A percentile compares a stretch with the other conserved stretches of the same genome.
These are phyloP conservation scores for Barbarea vulgaris DNA, from an alignment of 345 rosid genomes.

Conservation along the genomic window DNA sequence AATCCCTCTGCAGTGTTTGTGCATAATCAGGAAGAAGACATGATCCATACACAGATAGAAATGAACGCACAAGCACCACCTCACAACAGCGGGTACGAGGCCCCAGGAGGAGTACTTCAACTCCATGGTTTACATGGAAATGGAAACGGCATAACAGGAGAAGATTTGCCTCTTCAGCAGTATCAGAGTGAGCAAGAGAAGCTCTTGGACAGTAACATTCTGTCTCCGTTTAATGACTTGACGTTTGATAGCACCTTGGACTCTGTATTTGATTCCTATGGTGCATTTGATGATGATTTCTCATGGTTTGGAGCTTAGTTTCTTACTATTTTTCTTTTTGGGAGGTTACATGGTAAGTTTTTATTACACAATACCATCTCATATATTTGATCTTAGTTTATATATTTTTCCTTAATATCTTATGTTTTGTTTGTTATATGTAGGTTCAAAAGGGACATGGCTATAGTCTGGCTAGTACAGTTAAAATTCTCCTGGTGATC, in stretches of 20 bases:
- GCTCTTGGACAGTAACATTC: slow-evolving; percentile 57
- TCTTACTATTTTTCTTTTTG: slow-evolving; percentile 16
- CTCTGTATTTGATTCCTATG: slow-evolving; percentile 43
- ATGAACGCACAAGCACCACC: slow-evolving; percentile 38
- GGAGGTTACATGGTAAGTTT: slow-evolving; percentile 38
- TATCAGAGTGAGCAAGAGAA: slow-evolving; percentile 62
- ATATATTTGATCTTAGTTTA: neutral
- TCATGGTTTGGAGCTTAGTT: slow-evolving; percentile 41
- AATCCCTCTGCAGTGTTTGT: slow-evolving; percentile 53
- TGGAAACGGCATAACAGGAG: slow-evolving; percentile 48
- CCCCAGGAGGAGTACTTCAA: slow-evolving; percentile 42
- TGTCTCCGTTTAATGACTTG: slow-evolving; percentile 55
- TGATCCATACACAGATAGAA: slow-evolving; percentile 47
- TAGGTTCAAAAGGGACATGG: slow-evolving; percentile 39
- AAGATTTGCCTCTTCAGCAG: slow-evolving; percentile 45
- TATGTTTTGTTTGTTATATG: neutral
- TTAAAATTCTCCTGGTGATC: slow-evolving; percentile 26
- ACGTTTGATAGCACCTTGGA: slow-evolving; percentile 48
- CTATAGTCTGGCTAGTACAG: slow-evolving; percentile 35
- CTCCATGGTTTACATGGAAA: slow-evolving; percentile 40
- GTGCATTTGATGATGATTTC: slow-evolving; percentile 42
- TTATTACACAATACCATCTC: slow-evolving; percentile 18
- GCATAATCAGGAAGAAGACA: slow-evolving; percentile 45
- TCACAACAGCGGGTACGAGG: slow-evolving; percentile 43
- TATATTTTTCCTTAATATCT: neutral